Percentiles rank a stretch among this genome's conserved stretches.
phyloP scores from a whole-genome alignment of 2,329 filamentous ascomycete genomes.

The Mycosphaerelloides madeirae region DNA sequence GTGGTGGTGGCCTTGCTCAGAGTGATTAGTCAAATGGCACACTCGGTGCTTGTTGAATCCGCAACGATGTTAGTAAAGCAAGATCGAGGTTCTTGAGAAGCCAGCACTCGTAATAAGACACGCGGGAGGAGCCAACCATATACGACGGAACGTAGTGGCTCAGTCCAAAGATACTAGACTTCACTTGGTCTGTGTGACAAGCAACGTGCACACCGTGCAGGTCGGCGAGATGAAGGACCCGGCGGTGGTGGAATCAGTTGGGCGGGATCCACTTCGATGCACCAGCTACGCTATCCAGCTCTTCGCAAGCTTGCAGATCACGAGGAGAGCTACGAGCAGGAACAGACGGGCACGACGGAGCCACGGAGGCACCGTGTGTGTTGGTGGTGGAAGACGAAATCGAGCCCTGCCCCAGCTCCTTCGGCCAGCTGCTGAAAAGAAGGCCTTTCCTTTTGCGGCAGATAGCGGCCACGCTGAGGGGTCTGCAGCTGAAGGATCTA shows the following conservation, averaged over 20 bases:
- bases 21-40: neutral
- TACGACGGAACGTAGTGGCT: constrained; percentile 9
- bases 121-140: constrained; percentile 9
- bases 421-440: constrained; percentile 8
- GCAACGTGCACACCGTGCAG: constrained; percentile 14
- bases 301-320: constrained; percentile 13
- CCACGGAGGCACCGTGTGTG: constrained; percentile 7
- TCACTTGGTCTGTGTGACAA: constrained; percentile 1
- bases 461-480: no score
- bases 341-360: constrained; percentile 15
- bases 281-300: constrained; percentile 9
- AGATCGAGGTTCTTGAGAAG: no score
- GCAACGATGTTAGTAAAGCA: no score
- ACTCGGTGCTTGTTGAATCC: neutral
- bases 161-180: constrained; percentile 6
- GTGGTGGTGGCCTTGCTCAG: neutral
- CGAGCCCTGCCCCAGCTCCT: constrained; percentile 15
- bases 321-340: constrained; percentile 10
- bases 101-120: neutral
- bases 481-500: constrained; percentile 5
- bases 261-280: constrained; percentile 4
- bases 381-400: constrained; percentile 11
- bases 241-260: constrained; percentile 6
- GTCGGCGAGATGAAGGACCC: constrained; percentile 11
- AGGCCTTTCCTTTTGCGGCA: no score